These are phyloP conservation scores for Penstemon davidsonii DNA, from an alignment of 257 asterid genomes.

Conservation along the genomic window DNA sequence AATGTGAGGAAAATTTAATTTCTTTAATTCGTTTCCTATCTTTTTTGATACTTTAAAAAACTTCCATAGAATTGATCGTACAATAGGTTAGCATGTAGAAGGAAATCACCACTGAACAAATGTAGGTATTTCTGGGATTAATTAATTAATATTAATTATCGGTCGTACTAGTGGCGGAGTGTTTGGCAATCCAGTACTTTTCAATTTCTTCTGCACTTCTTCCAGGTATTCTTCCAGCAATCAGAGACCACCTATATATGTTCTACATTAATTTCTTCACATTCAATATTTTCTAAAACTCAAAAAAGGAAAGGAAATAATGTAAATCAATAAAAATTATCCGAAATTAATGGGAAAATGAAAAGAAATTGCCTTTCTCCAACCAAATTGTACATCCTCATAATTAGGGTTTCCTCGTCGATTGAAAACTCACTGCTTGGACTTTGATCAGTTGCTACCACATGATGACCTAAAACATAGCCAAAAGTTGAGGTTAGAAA, in stretches of 20 bases:
- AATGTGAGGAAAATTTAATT: no score
- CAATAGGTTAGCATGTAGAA: no score
- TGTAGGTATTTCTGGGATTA: no score
- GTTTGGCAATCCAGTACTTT: slow-evolving; percentile 44
- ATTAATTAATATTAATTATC: no score
- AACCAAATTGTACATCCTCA: slow-evolving; percentile 47
- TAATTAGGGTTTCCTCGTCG: slow-evolving; percentile 57
- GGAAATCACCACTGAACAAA: no score
- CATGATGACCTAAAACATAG: neutral
- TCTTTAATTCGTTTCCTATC: no score
- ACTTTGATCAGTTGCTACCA: slow-evolving; percentile 25
- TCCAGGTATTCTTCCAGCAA: slow-evolving; percentile 59
- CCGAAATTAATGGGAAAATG: neutral
- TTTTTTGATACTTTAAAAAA: no score
- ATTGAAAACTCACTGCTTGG: slow-evolving; percentile 32
- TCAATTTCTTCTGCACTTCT: slow-evolving; percentile 49
- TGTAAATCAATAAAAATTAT: neutral
- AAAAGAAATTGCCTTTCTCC: slow-evolving; percentile 40
- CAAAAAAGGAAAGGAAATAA: neutral
- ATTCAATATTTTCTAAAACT: neutral
- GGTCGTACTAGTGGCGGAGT: neutral
- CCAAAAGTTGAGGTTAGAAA: neutral
- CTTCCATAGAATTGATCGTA: no score
- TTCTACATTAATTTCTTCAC: no score
- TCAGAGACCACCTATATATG: slow-evolving; percentile 45